These are phyloP conservation scores for Vigna hirtella DNA, from an alignment of 306 rosid species.

Conservation along the genomic window DNA sequence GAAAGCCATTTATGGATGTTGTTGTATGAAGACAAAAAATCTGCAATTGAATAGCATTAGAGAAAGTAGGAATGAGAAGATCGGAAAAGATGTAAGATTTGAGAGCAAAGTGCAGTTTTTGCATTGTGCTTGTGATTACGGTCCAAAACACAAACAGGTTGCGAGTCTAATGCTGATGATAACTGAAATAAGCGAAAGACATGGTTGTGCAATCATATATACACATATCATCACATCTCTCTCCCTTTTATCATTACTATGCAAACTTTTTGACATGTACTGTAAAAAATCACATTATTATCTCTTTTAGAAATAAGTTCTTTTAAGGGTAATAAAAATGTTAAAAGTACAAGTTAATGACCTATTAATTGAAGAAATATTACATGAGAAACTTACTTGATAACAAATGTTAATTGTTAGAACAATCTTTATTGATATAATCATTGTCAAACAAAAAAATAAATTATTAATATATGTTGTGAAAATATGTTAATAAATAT, in stretches of 20 bases:
- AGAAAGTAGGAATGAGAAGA: constrained; percentile 10
- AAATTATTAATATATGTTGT: too few species aligned
- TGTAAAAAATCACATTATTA: too few species aligned
- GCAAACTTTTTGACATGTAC: too few species aligned
- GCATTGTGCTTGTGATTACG: constrained; percentile 42
- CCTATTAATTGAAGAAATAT: too few species aligned
- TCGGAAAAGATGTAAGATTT: constrained; percentile 11
- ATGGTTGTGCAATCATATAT: constrained; percentile 41
- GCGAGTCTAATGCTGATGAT: constrained; percentile 67
- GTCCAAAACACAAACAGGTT: constrained; percentile 38
- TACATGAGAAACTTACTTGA: too few species aligned
- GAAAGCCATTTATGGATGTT: constrained; percentile 58
- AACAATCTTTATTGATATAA: too few species aligned
- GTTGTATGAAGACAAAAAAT: constrained; percentile 4
- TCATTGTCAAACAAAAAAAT: too few species aligned
- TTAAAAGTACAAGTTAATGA: too few species aligned
- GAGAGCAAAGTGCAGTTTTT: constrained; percentile 36
- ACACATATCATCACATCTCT: neutral
- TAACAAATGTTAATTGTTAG: too few species aligned
- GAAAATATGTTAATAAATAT: too few species aligned
- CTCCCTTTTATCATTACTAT: neutral
- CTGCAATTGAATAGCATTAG: constrained; percentile 12
- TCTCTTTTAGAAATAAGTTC: too few species aligned
- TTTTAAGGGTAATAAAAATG: too few species aligned
- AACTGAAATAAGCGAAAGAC: constrained; percentile 52